Percentiles rank a stretch among this genome's conserved stretches.
Evolutionary conservation across 2,329 filamentous ascomycete species (phyloP).

Genomic region (Onygenales sp.): DNA sequence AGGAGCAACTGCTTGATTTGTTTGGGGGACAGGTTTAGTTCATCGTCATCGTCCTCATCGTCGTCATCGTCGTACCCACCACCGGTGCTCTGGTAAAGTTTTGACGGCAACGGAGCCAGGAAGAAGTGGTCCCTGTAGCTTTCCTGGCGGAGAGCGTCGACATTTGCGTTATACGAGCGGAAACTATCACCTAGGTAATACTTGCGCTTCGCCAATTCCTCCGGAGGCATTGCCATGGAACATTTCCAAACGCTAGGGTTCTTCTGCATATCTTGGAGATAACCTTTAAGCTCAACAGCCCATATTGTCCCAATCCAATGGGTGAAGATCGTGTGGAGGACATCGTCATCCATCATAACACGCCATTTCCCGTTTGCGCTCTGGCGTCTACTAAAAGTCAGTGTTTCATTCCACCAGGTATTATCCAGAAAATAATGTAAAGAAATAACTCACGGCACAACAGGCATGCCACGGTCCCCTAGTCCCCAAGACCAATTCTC

Average conservation of each 20-base stretch:
- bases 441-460: constrained; percentile 22
- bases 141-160: constrained; percentile 11
- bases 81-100: constrained; percentile 16
- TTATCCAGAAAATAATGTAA: background rate
- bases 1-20: constrained; percentile 31
- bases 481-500: constrained; percentile 36
- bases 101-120: constrained; percentile 24
- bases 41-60: constrained; percentile 7
- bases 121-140: constrained; percentile 24
- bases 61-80: constrained; percentile 17
- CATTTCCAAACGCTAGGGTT: constrained; percentile 9
- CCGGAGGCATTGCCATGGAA: constrained; percentile 5
- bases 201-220: constrained; percentile 17
- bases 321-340: constrained; percentile 37
- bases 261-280: constrained; percentile 9
- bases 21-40: constrained; percentile 12
- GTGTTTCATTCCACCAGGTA: background rate
- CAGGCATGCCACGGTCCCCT: constrained; percentile 31
- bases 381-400: constrained; percentile 17
- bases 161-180: background rate
- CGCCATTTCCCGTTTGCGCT: constrained; percentile 38
- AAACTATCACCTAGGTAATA: constrained; percentile 15
- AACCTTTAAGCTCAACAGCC: constrained; percentile 19
- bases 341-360: constrained; percentile 39
- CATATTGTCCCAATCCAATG: constrained; percentile 33